Evolutionary conservation across 257 asterid species (phyloP), one percentile per base, ranked within the genome.

Genomic region (Plectranthus barbatus): DNA sequence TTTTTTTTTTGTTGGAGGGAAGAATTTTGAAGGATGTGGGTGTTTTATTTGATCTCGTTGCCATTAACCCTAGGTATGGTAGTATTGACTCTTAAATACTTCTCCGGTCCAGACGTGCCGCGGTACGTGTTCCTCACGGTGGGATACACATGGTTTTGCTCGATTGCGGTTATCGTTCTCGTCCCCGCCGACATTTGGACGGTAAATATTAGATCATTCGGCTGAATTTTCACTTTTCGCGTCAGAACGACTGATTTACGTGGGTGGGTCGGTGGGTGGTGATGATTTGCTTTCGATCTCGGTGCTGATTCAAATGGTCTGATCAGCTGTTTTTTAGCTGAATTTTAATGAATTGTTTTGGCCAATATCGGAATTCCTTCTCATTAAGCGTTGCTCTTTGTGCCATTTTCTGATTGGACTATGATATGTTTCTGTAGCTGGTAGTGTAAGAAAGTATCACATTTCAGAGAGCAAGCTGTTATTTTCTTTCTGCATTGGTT

Each of bases 171-270:
- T 75, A 93, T 93, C 80, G 82, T 87, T 81, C 96, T 93, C n/a
- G 99, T 93, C 18, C 99, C 99, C 5, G 99, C 99, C 37, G 99
- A 93, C 70, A 85, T 93, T 77, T 93, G 96, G 99, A 87, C 96
- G 90, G 99, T 93, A 82, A 60, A 3, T 55, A 73, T 36, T 51
- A 40, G 29, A 60, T 42, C 67, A 62, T 23, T 71, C 3, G 6
- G 15, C 6, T 20, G 15, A 18, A 40, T 12, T 54, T 31, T 57
- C 13, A 29, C 13, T 61, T 66, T 55, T 37, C 59, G 44, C 56
- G 47, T 24, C 19, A n/a, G n/a, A n/a, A n/a, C n/a, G 13, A 31
- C 51, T 69, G 52, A 18, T 20, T 39, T 56, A 17, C 34, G 39
- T 6, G 9, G 23, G 15, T 13, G 12, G 39, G 21, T 18, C 5